These are phyloP conservation scores for Chenopodium formosanum DNA, from an alignment of 148 eudicot genomes.

Conservation along the genomic window DNA sequence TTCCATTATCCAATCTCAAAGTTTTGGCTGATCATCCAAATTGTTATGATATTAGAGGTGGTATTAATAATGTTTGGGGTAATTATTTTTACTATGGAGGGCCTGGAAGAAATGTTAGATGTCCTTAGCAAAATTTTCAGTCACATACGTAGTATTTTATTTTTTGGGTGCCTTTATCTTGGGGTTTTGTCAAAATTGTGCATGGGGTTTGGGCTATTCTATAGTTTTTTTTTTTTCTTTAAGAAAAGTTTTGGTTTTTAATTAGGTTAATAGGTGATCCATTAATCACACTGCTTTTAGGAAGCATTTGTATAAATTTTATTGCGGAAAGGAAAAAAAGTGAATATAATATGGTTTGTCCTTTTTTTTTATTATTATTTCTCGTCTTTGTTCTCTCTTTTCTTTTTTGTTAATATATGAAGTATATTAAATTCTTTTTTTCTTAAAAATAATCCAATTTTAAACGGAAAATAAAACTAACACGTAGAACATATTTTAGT, in stretches of 20 bases:
- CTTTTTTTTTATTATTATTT: neutral
- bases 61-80: conserved; percentile 80
- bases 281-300: conserved; percentile 28
- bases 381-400: neutral
- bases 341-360: conserved; percentile 15
- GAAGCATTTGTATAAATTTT: conserved; percentile 5
- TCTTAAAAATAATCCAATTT: too few relatives aligned
- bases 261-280: conserved; percentile 24
- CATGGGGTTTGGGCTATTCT: conserved; percentile 24
- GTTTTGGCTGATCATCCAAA: conserved; percentile 82
- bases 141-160: neutral
- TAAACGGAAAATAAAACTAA: too few relatives aligned
- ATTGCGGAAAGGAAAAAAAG: conserved; percentile 15
- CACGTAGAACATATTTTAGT: too few relatives aligned
- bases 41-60: conserved; percentile 74
- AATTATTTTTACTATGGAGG: conserved; percentile 92
- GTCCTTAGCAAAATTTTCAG: conserved; percentile 37
- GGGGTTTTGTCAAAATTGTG: conserved; percentile 21
- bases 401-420: neutral
- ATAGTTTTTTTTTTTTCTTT: neutral
- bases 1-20: conserved; percentile 52
- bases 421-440: too few relatives aligned
- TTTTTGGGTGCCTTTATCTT: conserved; percentile 5
- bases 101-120: conserved; percentile 70
- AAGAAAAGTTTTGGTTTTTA: neutral